A percentile compares a stretch with the other conserved stretches of the same genome.
These are phyloP conservation scores for Hypoxylon subgilvum DNA, from an alignment of 495 filamentous ascomycete genomes.

Conservation along the genomic window DNA sequence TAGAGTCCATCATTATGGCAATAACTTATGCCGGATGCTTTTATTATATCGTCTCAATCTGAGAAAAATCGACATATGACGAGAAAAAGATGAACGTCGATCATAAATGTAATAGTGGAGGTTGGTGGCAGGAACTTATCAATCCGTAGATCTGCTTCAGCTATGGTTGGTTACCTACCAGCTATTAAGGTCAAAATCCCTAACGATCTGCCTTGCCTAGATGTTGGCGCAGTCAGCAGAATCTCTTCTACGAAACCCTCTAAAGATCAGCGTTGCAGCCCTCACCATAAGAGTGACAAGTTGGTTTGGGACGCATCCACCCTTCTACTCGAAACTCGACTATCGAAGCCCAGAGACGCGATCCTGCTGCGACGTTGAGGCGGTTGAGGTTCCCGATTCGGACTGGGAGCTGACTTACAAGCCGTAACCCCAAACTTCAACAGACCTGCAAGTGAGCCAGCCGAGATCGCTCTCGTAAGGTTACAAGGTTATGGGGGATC, in stretches of 20 bases:
- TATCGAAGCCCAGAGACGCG: background rate
- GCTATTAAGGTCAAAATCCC: background rate
- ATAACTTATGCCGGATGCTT: background rate
- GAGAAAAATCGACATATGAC: constrained; percentile 6
- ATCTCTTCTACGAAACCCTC: constrained; percentile 1
- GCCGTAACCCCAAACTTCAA: background rate
- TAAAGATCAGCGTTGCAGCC: constrained; percentile 15
- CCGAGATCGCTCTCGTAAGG: constrained; percentile 7
- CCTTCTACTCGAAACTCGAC: constrained; percentile 30
- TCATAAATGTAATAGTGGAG: background rate
- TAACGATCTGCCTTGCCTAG: constrained; percentile 4
- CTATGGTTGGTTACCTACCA: background rate
- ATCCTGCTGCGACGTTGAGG: constrained; percentile 21
- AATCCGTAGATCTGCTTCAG: constrained; percentile 9
- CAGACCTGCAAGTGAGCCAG: background rate
- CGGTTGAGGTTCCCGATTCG: background rate
- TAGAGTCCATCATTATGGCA: constrained; percentile 22
- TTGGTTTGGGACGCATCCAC: background rate
- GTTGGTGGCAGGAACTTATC: background rate
- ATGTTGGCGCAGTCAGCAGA: constrained; percentile 1
- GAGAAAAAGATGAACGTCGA: constrained; percentile 5
- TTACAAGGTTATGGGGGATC: background rate
- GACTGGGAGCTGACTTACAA: background rate
- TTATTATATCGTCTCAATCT: constrained; percentile 6
- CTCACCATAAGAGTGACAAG: background rate